Percentiles rank a stretch among this genome's conserved stretches.
phyloP scores from a whole-genome alignment of 176 grass and related monocot species.

The Elaeis guineensis region DNA sequence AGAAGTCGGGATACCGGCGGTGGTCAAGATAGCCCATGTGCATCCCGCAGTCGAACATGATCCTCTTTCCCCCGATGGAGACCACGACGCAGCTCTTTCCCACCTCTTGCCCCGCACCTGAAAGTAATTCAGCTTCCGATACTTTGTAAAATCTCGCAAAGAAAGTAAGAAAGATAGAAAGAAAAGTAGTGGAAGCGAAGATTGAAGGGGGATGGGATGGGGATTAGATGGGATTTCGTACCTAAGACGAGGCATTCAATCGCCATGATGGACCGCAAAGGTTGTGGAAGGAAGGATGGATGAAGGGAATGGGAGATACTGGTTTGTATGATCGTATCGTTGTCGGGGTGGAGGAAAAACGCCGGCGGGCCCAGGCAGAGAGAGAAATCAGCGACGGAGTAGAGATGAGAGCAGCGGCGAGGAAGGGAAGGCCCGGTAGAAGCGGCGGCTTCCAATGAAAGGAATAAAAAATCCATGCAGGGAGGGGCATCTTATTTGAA shows the following conservation, averaged over 20 bases:
- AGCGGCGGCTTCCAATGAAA: too few species aligned
- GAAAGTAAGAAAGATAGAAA: not conserved
- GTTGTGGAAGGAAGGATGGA: too few species aligned
- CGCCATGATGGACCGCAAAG: constrained; percentile 21
- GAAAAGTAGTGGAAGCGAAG: not conserved
- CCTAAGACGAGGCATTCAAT: constrained; percentile 94
- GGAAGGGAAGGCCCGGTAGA: too few species aligned
- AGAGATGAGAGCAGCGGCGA: too few species aligned
- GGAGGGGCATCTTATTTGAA: too few species aligned
- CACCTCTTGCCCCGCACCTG: constrained; percentile 88
- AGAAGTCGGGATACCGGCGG: constrained; percentile 69
- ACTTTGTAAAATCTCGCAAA: not conserved
- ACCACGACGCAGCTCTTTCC: constrained; percentile 91
- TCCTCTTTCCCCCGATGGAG: constrained; percentile 55
- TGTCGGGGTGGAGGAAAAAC: too few species aligned
- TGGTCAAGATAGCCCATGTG: constrained; percentile 75
- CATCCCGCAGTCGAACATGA: constrained; percentile 98
- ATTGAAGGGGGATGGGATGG: not conserved
- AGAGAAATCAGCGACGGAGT: too few species aligned
- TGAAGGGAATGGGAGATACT: too few species aligned
- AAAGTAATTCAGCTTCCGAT: not conserved
- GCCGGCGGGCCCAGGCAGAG: too few species aligned
- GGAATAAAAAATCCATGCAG: too few species aligned
- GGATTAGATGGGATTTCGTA: not conserved
- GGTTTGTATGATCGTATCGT: too few species aligned